Base-by-base conservation (phyloP, 1,139 yeast species). In the Hemisphaericaspora subhashii region DNA sequence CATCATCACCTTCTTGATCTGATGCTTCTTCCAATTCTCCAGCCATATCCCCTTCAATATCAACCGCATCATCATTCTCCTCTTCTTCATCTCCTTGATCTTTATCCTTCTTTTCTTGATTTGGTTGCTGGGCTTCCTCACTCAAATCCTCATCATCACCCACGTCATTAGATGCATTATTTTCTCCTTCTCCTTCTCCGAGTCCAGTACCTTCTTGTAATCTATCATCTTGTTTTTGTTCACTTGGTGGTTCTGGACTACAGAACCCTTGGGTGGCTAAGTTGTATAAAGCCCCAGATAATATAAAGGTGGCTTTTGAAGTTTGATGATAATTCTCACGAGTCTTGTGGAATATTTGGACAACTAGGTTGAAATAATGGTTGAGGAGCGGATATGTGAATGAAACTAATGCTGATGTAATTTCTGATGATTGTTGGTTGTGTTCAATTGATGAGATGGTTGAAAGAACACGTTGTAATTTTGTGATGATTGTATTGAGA, bases 41-140 rank as follows among this genome's bases (percentile, higher is more conserved):
- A 17, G 94, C 96, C 95, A 92, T 87, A 54, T 92, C 98, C 24
- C 97, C 97, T 53, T 89, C 96, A 60, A 90, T 86, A 39, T 88
- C 96, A 36, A 87, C 89, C 6, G 96, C 97, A 54, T 87, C 86
- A 42, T 84, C 86, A 32, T 86, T 74, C 23, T 29, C 23, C 24
- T 83, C 79, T 36, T 77, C 72, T 33, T 76, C 80, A 32, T 75
- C 73, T 17, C 80, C 77, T 13, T 79, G 76, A 14, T 81, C 81
- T 25, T 81, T 72, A 13, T 83, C 78, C 36, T 83, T 77, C 44
- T 85, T 78, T 24, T 88, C 94, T 42, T 85, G 80, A 53, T 89
- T 87, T 7, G 83, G 86, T 38, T 83, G 79, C 56, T 89, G 95
- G 2, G 96, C 96, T 54, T 87, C 83, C 56, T 92, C 98, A 7